Percentiles rank a stretch among this genome's conserved stretches.
Evolutionary conservation across 2,329 filamentous ascomycete genomes (phyloP).

Genomic region (Talaromyces sp.): DNA sequence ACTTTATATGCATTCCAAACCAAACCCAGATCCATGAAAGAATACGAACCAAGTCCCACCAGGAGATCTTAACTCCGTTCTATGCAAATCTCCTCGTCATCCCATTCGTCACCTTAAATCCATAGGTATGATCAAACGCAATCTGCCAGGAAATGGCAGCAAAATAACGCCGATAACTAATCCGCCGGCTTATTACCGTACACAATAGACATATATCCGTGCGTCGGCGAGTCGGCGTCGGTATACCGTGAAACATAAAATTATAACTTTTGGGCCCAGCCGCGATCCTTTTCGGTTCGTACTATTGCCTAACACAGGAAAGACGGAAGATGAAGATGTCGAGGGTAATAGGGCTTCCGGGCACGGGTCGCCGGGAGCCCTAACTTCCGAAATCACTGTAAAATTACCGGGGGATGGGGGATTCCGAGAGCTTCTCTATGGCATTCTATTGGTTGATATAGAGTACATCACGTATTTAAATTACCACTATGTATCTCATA

Average conservation of each 20-base stretch:
- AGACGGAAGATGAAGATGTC: neutral
- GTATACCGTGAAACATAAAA: neutral
- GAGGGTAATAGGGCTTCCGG: neutral
- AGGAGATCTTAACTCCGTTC: neutral
- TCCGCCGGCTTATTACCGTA: neutral
- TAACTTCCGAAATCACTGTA: neutral
- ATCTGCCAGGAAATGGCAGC: neutral
- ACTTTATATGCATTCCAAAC: neutral
- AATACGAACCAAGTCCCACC: neutral
- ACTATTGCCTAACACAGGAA: neutral
- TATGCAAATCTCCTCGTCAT: neutral
- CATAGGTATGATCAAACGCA: neutral
- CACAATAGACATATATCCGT: no score
- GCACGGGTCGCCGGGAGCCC: neutral
- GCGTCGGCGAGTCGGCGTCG: neutral
- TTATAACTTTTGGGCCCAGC: neutral
- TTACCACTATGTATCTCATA: neutral
- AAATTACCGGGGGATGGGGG: neutral
- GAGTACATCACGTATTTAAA: neutral
- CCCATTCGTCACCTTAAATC: neutral
- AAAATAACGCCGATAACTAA: neutral
- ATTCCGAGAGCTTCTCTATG: neutral
- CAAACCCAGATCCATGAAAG: neutral
- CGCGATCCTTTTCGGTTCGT: neutral
- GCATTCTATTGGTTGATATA: neutral